These are phyloP conservation scores for Schizosaccharomyces octosporus DNA, from an alignment of 805 yeast genomes.

Conservation along the genomic window DNA sequence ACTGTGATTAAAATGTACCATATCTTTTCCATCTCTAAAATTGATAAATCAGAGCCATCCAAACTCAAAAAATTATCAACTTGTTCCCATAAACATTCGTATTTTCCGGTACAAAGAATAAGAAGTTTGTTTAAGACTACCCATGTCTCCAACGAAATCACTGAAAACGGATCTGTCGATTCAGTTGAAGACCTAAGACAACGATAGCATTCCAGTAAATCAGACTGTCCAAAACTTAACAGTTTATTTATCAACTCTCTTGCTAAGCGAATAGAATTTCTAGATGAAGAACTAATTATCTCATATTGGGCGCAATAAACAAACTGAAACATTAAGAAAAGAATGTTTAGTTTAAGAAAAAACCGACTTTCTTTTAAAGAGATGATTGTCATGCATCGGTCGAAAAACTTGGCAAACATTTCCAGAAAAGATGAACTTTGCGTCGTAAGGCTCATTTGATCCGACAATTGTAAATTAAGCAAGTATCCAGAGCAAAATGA, in stretches of 20 bases:
- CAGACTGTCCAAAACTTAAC: neutral
- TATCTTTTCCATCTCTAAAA: neutral
- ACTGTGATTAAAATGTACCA: neutral
- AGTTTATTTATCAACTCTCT: neutral
- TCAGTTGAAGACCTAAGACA: neutral
- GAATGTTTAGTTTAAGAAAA: too few species aligned
- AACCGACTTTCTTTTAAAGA: too few species aligned
- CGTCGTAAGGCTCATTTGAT: neutral
- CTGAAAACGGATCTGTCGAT: neutral
- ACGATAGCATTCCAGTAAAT: neutral
- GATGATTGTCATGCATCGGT: neutral
- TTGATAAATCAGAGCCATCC: neutral
- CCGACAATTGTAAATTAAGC: neutral
- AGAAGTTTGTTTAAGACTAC: neutral
- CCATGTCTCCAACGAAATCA: neutral
- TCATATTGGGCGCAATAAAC: neutral
- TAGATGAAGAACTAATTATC: neutral
- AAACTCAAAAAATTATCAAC: neutral
- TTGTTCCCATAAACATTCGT: neutral
- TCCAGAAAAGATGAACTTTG: neutral
- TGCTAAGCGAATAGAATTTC: neutral
- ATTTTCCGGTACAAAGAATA: neutral
- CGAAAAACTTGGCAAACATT: neutral
- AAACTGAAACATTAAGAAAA: neutral
- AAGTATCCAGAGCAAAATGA: neutral